Base-by-base conservation (phyloP, 2,329 filamentous ascomycete species). In the Fusarium coffeatum region DNA sequence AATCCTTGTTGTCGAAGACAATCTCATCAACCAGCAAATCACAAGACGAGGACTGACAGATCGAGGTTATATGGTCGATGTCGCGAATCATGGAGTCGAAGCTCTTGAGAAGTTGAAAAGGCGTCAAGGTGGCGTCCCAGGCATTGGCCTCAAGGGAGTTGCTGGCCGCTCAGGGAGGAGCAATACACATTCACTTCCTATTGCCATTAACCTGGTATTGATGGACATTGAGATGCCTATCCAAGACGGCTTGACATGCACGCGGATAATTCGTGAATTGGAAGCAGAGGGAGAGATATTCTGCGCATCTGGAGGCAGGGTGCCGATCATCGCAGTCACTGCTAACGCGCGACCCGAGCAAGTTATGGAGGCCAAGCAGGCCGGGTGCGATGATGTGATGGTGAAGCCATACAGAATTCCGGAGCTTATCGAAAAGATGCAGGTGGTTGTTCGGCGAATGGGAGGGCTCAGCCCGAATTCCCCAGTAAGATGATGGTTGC, bases 191-290 rank as follows among this genome's bases (percentile, higher is more conserved):
- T 53, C 67, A 6, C 40, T 59, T 11, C 69, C 72, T 8, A 69
- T 84, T 27, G 80, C 82, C 2, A 79, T 91, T 25, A 87, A 87
- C 51, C 82, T 92, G 7, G 87, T 93, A 20, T 82, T 93, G 22
- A 93, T 93, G 91, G 91, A 93, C 72, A 88, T 92, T 71, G 90
- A 93, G 75, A 93, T 93, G 91, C 91, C 91, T 3, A 80, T 92
- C 18, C 90, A 91, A 83, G 90, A 93, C 71, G 91, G 91, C 0
- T 80, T 91, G 59, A 88, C 88, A 3, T 91, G 90, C 74, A 90
- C 89, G 15, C 83, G 84, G 32, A 83, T 84, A 45, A 92, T 93
- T 58, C 85, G 91, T 18, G 83, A 88, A 65, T 78, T 91, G 59
- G 89, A 92, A 76, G 79, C 78, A 42, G 78, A 83, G 34, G 86